Evolutionary conservation across 495 filamentous ascomycete genomes (phyloP).

Genomic region (Neurospora sp.): DNA sequence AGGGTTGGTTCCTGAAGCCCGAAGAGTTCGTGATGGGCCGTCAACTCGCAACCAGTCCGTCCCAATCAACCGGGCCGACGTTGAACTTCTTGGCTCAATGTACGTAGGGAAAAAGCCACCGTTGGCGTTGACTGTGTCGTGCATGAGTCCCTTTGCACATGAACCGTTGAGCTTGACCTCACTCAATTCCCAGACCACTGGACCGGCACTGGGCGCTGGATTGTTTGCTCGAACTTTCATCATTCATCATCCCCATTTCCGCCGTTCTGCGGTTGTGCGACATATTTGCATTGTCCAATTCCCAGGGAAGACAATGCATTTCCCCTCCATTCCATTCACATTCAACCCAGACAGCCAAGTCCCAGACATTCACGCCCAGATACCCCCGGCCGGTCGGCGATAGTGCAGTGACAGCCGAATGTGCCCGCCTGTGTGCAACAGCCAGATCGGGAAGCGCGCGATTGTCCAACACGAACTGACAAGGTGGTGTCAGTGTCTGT

Average conservation of each 20-base stretch:
- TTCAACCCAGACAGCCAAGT: background rate
- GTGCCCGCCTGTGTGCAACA: background rate
- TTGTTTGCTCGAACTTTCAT: background rate
- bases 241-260: background rate
- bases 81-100: background rate
- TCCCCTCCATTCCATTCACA: background rate
- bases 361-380: background rate
- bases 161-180: background rate
- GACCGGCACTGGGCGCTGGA: background rate
- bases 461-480: background rate
- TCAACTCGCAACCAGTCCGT: background rate
- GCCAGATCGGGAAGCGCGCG: background rate
- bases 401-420: background rate
- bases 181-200: background rate
- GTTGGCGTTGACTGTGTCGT: background rate
- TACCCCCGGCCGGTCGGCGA: background rate
- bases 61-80: background rate
- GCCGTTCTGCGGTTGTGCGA: background rate
- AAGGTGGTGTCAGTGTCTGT: background rate
- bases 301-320: background rate
- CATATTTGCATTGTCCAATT: background rate
- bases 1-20: background rate
- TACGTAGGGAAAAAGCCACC: background rate
- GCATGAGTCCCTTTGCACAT: background rate
- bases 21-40: background rate